phyloP scores from a whole-genome alignment of 2,329 filamentous ascomycete genomes.

The Dactylellina cionopaga region DNA sequence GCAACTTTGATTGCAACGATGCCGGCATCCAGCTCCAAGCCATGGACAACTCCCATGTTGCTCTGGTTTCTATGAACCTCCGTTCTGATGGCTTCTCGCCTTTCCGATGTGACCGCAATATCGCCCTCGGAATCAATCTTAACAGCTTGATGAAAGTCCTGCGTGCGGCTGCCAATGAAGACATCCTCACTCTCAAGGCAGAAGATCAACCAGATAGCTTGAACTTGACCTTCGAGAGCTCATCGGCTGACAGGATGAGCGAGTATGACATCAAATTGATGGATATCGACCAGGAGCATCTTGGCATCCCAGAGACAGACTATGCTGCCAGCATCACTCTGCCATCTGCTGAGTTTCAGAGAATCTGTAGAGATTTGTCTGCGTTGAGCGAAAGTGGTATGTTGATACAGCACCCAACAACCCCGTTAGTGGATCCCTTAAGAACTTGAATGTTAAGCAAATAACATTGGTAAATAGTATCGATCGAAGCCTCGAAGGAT shows the following conservation, averaged over 20 bases:
- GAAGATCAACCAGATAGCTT: slow-evolving; percentile 96
- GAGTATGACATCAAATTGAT: slow-evolving; percentile 99
- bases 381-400: slow-evolving; percentile 94
- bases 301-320: slow-evolving; percentile 98
- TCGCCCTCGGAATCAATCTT: slow-evolving; percentile 96
- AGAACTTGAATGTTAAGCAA: neutral
- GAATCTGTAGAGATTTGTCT: slow-evolving; percentile 91
- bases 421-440: too few species aligned
- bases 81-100: slow-evolving; percentile 93
- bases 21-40: slow-evolving; percentile 96
- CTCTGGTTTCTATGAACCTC: slow-evolving; percentile 98
- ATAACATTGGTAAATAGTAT: slow-evolving; percentile 68
- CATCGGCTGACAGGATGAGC: slow-evolving; percentile 86
- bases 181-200: slow-evolving; percentile 94
- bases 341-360: slow-evolving; percentile 89
- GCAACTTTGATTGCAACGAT: slow-evolving; percentile 99
- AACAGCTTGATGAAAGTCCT: slow-evolving; percentile 96
- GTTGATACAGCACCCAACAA: too few species aligned
- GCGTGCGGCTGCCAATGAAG: slow-evolving; percentile 90
- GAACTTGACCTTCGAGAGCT: slow-evolving; percentile 94
- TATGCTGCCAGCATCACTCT: slow-evolving; percentile 91
- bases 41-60: slow-evolving; percentile 99
- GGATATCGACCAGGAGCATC: slow-evolving; percentile 99
- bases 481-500: slow-evolving; percentile 96
- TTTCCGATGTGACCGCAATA: slow-evolving; percentile 98